These are phyloP conservation scores for Globisporangium nagaii DNA, from an alignment of 352 stramenopile species.

Conservation along the genomic window DNA sequence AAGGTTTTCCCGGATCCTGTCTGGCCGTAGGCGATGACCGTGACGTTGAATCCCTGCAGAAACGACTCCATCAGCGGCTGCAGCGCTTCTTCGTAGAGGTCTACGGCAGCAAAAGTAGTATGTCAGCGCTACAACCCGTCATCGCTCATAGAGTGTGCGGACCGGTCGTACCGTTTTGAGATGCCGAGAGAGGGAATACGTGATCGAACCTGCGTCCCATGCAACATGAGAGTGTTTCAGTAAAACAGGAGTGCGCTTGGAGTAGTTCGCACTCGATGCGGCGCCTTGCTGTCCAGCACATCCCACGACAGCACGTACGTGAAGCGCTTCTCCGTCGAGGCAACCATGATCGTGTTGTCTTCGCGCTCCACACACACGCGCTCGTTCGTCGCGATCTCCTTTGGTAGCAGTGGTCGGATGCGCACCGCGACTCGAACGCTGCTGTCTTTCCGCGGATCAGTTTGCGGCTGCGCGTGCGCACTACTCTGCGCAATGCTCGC, in stretches of 20 bases:
- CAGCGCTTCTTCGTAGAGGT: slow-evolving; percentile 69
- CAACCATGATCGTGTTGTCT: slow-evolving; percentile 32
- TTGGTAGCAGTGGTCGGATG: slow-evolving; percentile 71
- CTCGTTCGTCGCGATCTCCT: slow-evolving; percentile 56
- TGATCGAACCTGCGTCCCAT: slow-evolving; percentile 61
- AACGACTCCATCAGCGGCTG: slow-evolving; percentile 80
- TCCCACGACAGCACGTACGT: slow-evolving; percentile 52
- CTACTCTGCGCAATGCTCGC: slow-evolving; percentile 14
- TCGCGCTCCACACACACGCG: slow-evolving; percentile 35
- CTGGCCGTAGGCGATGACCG: slow-evolving; percentile 83
- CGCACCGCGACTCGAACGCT: slow-evolving; percentile 77
- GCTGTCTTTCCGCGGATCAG: slow-evolving; percentile 34
- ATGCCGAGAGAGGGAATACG: slow-evolving; percentile 55
- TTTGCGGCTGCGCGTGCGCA: not conserved
- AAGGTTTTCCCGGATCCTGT: slow-evolving; percentile 83
- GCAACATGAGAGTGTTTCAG: too few relatives aligned
- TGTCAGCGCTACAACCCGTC: not conserved
- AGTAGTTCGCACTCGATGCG: too few relatives aligned
- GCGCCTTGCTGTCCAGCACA: too few relatives aligned
- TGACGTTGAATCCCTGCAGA: slow-evolving; percentile 87
- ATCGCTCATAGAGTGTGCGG: not conserved
- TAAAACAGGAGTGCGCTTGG: too few relatives aligned
- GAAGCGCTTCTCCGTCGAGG: slow-evolving; percentile 44
- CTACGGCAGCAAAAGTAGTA: slow-evolving; percentile 7
- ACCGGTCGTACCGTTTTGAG: slow-evolving; percentile 33